Evolutionary conservation across 2,329 filamentous ascomycete genomes (phyloP).

Genomic region (Teratosphaeria nubilosa): DNA sequence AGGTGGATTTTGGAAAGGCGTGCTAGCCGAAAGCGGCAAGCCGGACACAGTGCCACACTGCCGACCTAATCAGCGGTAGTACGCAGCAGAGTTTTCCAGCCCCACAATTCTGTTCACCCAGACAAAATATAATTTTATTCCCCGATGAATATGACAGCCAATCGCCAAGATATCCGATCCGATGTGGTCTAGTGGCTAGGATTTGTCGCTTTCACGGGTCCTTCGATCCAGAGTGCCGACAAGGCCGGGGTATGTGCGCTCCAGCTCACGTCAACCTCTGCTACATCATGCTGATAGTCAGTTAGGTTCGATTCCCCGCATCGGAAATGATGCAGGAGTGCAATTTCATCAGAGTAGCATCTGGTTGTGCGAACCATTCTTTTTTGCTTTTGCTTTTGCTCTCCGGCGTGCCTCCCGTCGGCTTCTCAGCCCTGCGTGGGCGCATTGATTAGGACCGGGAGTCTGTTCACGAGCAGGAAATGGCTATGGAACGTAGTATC

Average conservation of each 20-base stretch:
- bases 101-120: too few relatives aligned
- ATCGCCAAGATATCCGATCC: not conserved
- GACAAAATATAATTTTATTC: not conserved
- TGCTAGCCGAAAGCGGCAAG: too few relatives aligned
- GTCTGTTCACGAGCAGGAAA: too few relatives aligned
- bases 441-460: too few relatives aligned
- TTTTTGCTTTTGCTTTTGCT: not conserved
- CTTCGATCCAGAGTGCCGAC: not conserved
- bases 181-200: slow-evolving; percentile 6
- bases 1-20: not conserved
- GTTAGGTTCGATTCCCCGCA: not conserved
- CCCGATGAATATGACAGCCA: too few relatives aligned
- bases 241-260: slow-evolving; percentile 1
- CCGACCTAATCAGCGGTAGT: not conserved
- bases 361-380: not conserved
- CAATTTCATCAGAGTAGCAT: not conserved
- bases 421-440: too few relatives aligned
- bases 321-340: not conserved
- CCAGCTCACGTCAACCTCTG: not conserved
- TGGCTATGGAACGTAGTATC: too few relatives aligned
- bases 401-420: too few relatives aligned
- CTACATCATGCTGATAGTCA: too few relatives aligned
- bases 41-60: not conserved
- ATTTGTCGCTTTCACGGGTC: slow-evolving; percentile 4
- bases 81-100: too few relatives aligned